These are phyloP conservation scores for Zymoseptoria pseudotritici DNA, from an alignment of 2,329 filamentous ascomycete species.

Conservation along the genomic window DNA sequence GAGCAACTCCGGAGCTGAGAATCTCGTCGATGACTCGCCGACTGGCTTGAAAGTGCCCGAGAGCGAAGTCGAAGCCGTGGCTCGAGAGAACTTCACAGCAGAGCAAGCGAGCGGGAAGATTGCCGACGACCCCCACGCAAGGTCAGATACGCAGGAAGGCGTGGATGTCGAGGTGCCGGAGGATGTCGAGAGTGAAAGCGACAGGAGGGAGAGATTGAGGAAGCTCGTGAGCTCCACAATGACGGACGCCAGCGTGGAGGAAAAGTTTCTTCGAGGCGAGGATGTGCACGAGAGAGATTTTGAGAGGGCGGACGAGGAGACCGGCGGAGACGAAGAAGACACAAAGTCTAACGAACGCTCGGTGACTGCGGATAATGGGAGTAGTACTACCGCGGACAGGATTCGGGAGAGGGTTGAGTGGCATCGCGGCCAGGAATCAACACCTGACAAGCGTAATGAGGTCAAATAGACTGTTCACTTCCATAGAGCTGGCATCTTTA, in stretches of 20 bases:
- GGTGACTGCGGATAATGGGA: background rate
- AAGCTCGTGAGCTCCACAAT: background rate
- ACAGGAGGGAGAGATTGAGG: background rate
- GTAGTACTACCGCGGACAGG: background rate
- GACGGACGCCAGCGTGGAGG: background rate
- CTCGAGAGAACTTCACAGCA: constrained; percentile 9
- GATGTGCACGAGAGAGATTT: constrained; percentile 9
- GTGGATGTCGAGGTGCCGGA: background rate
- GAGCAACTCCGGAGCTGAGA: background rate
- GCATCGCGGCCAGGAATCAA: background rate
- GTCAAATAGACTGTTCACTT: background rate
- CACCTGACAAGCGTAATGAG: background rate
- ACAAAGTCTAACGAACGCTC: background rate
- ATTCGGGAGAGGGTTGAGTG: background rate
- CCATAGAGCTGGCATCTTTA: background rate
- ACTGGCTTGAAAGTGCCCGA: constrained; percentile 8
- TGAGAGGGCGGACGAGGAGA: background rate
- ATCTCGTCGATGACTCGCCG: background rate
- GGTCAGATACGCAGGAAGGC: too few species aligned
- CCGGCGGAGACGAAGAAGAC: background rate
- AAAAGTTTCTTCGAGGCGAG: constrained; percentile 5
- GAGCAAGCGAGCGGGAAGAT: constrained; percentile 6
- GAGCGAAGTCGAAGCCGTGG: constrained; percentile 7
- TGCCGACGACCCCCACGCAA: background rate
- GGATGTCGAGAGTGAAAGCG: background rate